These are phyloP conservation scores for Colletotrichum destructivum DNA, from an alignment of 2,329 filamentous ascomycete genomes.

Conservation along the genomic window DNA sequence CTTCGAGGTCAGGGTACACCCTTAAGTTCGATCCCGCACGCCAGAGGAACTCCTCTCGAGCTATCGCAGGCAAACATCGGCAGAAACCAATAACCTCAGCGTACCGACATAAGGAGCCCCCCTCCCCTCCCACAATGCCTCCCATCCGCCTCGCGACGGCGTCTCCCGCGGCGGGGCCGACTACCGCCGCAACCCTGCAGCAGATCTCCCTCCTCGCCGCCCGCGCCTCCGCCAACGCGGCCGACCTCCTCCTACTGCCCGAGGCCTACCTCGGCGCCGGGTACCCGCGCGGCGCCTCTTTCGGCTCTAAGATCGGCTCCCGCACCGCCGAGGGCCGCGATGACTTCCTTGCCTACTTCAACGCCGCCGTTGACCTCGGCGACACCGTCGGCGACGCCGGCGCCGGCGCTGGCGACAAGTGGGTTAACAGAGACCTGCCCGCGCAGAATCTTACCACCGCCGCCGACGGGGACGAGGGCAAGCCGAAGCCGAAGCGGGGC, in stretches of 20 bases:
- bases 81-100: not conserved
- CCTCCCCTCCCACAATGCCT: slow-evolving; percentile 27
- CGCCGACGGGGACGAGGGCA: slow-evolving; percentile 41
- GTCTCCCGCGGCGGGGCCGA: slow-evolving; percentile 67
- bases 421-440: slow-evolving; percentile 76
- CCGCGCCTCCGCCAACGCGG: slow-evolving; percentile 68
- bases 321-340: slow-evolving; percentile 80
- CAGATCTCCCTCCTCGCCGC: slow-evolving; percentile 75
- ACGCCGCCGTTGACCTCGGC: slow-evolving; percentile 84
- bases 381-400: slow-evolving; percentile 74
- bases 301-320: slow-evolving; percentile 81
- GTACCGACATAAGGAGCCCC: not conserved
- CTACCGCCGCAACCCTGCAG: slow-evolving; percentile 72
- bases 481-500: slow-evolving; percentile 58
- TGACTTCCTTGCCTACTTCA: slow-evolving; percentile 87
- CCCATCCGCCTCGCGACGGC: slow-evolving; percentile 68
- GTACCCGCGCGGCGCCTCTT: slow-evolving; percentile 86
- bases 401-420: slow-evolving; percentile 79
- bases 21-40: not conserved
- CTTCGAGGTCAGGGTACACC: not conserved
- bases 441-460: slow-evolving; percentile 7
- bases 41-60: too few relatives aligned
- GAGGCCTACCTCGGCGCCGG: slow-evolving; percentile 90
- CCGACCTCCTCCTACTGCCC: slow-evolving; percentile 86
- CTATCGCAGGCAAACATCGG: too few relatives aligned